Conservation (phyloP, 192 early-diverging fungal species). For the Backusella luteola region DNA sequence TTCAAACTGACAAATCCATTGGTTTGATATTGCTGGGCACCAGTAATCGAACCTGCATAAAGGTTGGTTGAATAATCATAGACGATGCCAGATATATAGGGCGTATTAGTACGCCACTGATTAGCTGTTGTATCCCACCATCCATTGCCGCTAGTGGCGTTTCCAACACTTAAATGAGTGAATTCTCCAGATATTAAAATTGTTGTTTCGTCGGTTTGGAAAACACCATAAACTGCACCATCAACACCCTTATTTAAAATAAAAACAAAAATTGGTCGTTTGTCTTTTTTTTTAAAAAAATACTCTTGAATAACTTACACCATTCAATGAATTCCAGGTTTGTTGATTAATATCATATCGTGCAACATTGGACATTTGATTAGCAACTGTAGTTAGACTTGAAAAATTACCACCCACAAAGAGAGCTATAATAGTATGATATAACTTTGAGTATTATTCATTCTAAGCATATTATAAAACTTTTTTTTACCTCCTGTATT, state of each 20-base stretch:
- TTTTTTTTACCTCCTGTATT: neutral
- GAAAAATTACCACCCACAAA: conserved; percentile 30
- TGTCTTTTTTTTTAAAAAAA: neutral
- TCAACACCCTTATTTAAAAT: conserved; percentile 3
- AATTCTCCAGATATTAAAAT: conserved; percentile 17
- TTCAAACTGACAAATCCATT: conserved; percentile 13
- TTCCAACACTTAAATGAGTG: neutral
- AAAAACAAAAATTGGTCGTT: neutral
- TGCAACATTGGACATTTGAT: neutral
- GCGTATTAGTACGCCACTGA: neutral
- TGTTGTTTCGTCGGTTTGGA: neutral
- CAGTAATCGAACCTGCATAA: conserved; percentile 7
- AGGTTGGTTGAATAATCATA: conserved; percentile 8
- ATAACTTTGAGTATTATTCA: neutral
- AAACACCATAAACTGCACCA: conserved; percentile 16
- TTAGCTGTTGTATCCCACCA: conserved; percentile 15
- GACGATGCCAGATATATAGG: conserved; percentile 14
- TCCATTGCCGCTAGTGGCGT: neutral
- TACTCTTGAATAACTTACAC: conserved; percentile 2
- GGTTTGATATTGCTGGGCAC: conserved; percentile 16
- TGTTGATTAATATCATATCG: conserved; percentile 8
- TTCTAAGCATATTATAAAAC: neutral
- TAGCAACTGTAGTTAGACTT: neutral
- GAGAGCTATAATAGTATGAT: conserved; percentile 7
- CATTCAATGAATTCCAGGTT: conserved; percentile 5